Evolutionary conservation across 345 rosid species (phyloP).

Genomic region (Capsella bursapastoris): DNA sequence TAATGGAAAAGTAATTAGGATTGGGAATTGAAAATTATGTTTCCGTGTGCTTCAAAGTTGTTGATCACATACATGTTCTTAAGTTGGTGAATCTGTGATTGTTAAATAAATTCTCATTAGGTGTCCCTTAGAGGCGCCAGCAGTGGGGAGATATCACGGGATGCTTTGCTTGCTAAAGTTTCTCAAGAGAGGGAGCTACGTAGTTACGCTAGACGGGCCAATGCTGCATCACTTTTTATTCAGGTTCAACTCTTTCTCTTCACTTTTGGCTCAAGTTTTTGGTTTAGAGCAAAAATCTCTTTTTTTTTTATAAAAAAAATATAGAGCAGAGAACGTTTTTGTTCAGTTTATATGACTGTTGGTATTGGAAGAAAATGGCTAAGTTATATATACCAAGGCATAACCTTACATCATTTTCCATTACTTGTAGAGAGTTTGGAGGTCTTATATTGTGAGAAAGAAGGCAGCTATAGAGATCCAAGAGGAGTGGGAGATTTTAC

Average conservation of each 20-base stretch:
- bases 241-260: conserved; percentile 56
- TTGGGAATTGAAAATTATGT: background rate
- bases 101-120: conserved; percentile 48
- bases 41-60: background rate
- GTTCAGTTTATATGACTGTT: background rate
- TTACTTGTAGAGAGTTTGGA: conserved; percentile 74
- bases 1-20: background rate
- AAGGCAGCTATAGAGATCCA: conserved; percentile 62
- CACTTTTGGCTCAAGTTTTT: background rate
- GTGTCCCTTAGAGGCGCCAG: conserved; percentile 97
- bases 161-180: conserved; percentile 88
- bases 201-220: conserved; percentile 70
- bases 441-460: conserved; percentile 62
- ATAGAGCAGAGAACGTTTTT: background rate
- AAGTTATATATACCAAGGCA: background rate
- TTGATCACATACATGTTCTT: background rate
- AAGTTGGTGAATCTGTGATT: background rate
- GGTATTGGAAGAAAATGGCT: conserved; percentile 5
- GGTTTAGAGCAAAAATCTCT: background rate
- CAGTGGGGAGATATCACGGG: conserved; percentile 82
- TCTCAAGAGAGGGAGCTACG: conserved; percentile 86
- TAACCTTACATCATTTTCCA: conserved; percentile 26
- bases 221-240: conserved; percentile 64
- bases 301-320: background rate
- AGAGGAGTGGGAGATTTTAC: conserved; percentile 65